These are phyloP conservation scores for Sugiyamaella americana DNA, from an alignment of 805 yeast genomes.

Conservation along the genomic window DNA sequence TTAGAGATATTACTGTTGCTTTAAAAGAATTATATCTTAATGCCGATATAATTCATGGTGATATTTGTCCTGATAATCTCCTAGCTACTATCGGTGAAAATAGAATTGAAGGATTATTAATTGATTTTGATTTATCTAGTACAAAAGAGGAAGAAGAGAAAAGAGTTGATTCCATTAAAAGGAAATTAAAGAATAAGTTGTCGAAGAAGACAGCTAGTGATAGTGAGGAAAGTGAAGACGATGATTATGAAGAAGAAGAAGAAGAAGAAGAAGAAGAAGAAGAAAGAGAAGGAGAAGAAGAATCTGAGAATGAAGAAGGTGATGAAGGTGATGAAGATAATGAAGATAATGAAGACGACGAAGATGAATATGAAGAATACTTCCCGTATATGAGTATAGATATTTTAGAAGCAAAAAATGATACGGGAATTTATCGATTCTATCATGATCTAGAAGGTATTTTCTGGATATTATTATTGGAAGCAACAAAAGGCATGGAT, in stretches of 20 bases:
- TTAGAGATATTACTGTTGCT: not conserved
- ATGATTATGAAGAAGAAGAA: not conserved
- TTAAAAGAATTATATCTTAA: too few species aligned
- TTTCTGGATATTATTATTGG: not conserved
- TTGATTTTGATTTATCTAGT: not conserved
- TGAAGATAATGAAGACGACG: not conserved
- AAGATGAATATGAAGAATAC: not conserved
- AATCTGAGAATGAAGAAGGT: too few species aligned
- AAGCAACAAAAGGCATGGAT: not conserved
- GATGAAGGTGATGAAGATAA: not conserved
- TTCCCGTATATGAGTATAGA: not conserved
- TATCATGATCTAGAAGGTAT: not conserved
- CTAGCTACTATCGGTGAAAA: not conserved
- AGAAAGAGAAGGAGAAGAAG: not conserved
- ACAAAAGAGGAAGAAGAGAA: not conserved
- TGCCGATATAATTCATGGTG: not conserved
- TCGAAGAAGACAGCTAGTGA: not conserved
- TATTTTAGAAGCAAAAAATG: not conserved
- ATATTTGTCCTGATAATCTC: not conserved
- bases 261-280: not conserved
- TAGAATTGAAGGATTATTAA: not conserved
- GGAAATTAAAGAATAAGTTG: too few species aligned
- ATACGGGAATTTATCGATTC: not conserved
- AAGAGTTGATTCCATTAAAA: not conserved
- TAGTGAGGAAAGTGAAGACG: not conserved